Evolutionary conservation across 352 stramenopile genomes (phyloP), one percentile per base, ranked within the genome.

Genomic region (Globisporangium carolinianum): DNA sequence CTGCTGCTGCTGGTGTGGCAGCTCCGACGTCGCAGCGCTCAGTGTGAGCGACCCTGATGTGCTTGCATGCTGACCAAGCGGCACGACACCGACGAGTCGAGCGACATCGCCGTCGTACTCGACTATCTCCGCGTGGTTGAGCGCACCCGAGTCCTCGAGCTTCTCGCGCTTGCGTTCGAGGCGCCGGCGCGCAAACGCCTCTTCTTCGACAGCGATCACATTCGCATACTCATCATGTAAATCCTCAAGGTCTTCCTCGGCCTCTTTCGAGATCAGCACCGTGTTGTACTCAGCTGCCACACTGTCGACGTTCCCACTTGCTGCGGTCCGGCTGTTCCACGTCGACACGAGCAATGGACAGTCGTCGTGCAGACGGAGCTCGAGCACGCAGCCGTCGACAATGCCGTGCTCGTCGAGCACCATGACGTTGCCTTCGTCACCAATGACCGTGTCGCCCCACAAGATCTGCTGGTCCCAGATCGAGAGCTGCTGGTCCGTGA

Each of bases 381-480:
- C 82, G 0, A 92, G 60, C 8, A 83, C 57, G 14, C 77, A 86
- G 10, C 77, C 77, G n/a, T 79, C 78, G 5, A 71, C 62, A 32
- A 91, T 87, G 24, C 82, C 82, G 57, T 89, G 79, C 53, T 89
- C 73, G 38, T 89, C 74, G 6, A 91, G 67, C 8, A 77, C 70
- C 82, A 91, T 88, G 17, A 87, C 75, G 49, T 87, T 74, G 0
- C 62, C 65, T 65, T 91, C 82, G 55, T 91, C 82, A 5, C 82
- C 82, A 35, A 91, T 86, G 5, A 89, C 53, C 8, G 82, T 91
- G 57, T 89, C 82, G 45, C 77, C 71, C 82, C 82, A 91, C 35
- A 79, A 84, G 15, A 91, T 71, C 47, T 91, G 82, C 55, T 91
- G 82, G 43, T 91, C 82, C 79, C 79, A 91, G 47, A 89, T 79